These are phyloP conservation scores for Peronospora belbahrii DNA, from an alignment of 352 stramenopile genomes.

Conservation along the genomic window DNA sequence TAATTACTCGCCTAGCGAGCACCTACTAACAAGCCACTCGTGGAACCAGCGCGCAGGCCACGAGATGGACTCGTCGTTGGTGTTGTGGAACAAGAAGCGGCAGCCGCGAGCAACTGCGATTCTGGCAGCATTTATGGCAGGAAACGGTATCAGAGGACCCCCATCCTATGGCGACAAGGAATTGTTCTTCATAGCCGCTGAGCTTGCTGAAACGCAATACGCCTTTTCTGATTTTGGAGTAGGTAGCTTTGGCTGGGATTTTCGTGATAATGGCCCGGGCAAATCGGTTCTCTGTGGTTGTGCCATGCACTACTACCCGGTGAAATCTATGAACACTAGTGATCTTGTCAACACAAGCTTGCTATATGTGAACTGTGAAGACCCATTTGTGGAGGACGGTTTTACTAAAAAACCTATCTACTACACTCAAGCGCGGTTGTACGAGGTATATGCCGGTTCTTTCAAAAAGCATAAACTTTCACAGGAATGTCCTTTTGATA, in stretches of 20 bases:
- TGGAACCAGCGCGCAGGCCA: conserved; percentile 62
- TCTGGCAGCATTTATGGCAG: conserved; percentile 42
- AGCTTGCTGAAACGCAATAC: conserved; percentile 64
- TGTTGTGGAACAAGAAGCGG: conserved; percentile 62
- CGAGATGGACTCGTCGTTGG: conserved; percentile 67
- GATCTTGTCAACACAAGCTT: conserved; percentile 17
- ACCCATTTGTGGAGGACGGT: conserved; percentile 36
- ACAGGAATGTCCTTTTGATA: conserved; percentile 52
- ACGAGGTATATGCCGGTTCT: conserved; percentile 44
- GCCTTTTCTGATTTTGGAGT: conserved; percentile 60
- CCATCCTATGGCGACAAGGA: conserved; percentile 72
- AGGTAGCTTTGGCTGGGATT: conserved; percentile 39
- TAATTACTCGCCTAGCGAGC: conserved; percentile 50
- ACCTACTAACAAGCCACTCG: conserved; percentile 43
- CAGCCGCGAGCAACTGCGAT: conserved; percentile 65
- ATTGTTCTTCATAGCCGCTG: conserved; percentile 63
- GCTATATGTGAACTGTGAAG: conserved; percentile 68
- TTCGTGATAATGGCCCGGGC: conserved; percentile 21
- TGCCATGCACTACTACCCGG: conserved; percentile 50
- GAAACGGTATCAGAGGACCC: conserved; percentile 29
- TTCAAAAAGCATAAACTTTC: conserved; percentile 30
- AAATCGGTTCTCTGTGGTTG: conserved; percentile 47
- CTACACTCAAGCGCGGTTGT: conserved; percentile 37
- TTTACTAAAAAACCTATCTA: conserved; percentile 38
- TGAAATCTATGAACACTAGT: conserved; percentile 13